Conservation (phyloP, 1,139 yeast genomes). For the Lodderomyces parapsilosis region DNA sequence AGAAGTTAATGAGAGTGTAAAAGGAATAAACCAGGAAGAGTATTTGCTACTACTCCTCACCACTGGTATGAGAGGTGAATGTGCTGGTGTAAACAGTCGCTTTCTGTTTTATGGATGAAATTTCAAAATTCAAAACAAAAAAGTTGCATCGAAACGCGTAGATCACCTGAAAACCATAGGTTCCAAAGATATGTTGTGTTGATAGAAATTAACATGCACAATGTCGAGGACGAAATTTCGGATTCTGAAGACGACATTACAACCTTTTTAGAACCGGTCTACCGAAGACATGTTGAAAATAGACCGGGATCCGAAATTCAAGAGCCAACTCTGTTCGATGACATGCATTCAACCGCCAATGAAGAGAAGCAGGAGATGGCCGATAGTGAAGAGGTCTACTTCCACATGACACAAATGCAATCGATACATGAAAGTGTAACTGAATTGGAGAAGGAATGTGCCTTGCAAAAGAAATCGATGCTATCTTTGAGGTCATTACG, state of each 20-base stretch:
- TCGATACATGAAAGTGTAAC: slow-evolving; percentile 5
- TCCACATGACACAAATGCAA: slow-evolving; percentile 7
- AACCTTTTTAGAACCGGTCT: not conserved
- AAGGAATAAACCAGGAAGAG: no score
- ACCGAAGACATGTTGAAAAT: not conserved
- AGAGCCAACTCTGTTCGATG: not conserved
- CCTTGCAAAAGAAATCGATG: slow-evolving; percentile 2
- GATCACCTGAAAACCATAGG: not conserved
- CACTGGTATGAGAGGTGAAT: no score
- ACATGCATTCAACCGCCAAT: no score
- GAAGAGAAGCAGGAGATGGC: not conserved
- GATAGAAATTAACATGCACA: slow-evolving; percentile 1
- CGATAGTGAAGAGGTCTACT: not conserved
- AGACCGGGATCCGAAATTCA: not conserved
- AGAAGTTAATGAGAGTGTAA: no score
- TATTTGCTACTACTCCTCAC: no score
- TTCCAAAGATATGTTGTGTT: not conserved
- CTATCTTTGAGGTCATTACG: not conserved
- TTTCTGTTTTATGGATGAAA: no score
- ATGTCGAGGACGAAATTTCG: slow-evolving; percentile 1
- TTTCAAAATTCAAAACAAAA: no score
- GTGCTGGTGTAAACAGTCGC: no score
- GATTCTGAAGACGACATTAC: slow-evolving; percentile 3
- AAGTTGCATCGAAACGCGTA: not conserved
- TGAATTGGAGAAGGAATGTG: not conserved